Evolutionary conservation across 768 basidiomycete species (phyloP), one percentile per base, ranked within the genome.

Genomic region (Saitozyma podzolica): DNA sequence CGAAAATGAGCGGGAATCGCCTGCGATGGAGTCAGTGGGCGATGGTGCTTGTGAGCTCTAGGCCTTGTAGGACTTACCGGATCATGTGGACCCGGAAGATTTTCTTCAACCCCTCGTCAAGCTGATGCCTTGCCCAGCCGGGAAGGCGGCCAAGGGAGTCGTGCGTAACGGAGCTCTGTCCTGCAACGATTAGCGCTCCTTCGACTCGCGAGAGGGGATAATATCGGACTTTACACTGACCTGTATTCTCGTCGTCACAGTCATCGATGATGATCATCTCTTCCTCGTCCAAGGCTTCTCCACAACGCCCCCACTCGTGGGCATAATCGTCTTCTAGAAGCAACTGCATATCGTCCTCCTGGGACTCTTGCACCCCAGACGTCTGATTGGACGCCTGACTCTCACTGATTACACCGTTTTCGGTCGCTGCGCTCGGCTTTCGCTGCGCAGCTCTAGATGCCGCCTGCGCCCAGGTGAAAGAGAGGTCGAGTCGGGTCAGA

Each of bases 1-100:
- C 69, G 45, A 74, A 74, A n/a, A 74, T 62, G 10, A 74, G 56
- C 3, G 72, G 72, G 55, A 71, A 74, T 0, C 69, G 72, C n/a
- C 72, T 74, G 50, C 29, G 29, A 29, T 29, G 29, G 29, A 29
- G 29, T 29, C 29, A 29, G 29, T 29, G 29, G 5, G 29, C 29
- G 5, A 6, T 16, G 19, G 7, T 19, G 37, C 7, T 29, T 29
- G 29, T 29, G 29, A 29, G 17, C 39, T 11, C 54, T 11, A 17
- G 7, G 14, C 17, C 16, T 37, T 13, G 47, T 6, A 3, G 8
- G 52, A 19, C 58, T 39, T 14, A 61, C 63, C 20, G 64, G 50
- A 68, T 62, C 60, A 68, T 50, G n/a, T 68, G 57, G 29, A 54
- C 55, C 6, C 66, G 17, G 10, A 71, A 17, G 17, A 71, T 0